These are phyloP conservation scores for Echeveria elegans DNA, from an alignment of 164 flowering plant genomes.

Conservation along the genomic window DNA sequence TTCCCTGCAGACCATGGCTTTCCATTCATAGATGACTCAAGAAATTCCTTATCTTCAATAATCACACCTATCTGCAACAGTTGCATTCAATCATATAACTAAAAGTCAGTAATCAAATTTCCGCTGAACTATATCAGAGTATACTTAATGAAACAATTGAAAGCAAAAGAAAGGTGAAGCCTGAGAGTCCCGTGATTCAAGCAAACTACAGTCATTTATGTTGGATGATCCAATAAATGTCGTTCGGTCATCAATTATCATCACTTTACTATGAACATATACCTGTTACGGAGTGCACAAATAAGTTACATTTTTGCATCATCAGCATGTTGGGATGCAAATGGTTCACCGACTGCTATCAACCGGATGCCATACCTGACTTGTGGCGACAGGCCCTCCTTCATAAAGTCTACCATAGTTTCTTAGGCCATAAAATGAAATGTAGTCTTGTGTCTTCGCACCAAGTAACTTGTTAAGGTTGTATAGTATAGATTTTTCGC, in stretches of 20 bases:
- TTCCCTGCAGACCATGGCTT: slow-evolving; percentile 59
- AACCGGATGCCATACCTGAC: slow-evolving; percentile 59
- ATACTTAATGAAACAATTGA: too few relatives aligned
- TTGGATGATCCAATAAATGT: slow-evolving; percentile 86
- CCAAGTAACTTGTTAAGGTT: slow-evolving; percentile 61
- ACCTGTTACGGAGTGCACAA: slow-evolving; percentile 27
- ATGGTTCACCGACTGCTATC: neutral
- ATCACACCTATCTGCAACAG: slow-evolving; percentile 86
- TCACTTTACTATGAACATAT: slow-evolving; percentile 81
- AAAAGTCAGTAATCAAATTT: too few relatives aligned
- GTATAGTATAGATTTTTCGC: slow-evolving; percentile 56
- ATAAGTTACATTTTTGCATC: neutral
- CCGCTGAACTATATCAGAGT: too few relatives aligned
- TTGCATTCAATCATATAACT: too few relatives aligned
- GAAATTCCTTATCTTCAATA: slow-evolving; percentile 79
- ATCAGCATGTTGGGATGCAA: too few relatives aligned
- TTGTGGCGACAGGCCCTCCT: slow-evolving; percentile 74
- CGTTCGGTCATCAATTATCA: slow-evolving; percentile 77
- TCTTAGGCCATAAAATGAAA: slow-evolving; percentile 88
- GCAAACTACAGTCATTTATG: slow-evolving; percentile 89
- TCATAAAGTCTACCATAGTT: slow-evolving; percentile 69
- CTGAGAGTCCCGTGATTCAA: slow-evolving; percentile 98
- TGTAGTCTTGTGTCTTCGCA: slow-evolving; percentile 67
- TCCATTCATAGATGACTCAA: slow-evolving; percentile 46
- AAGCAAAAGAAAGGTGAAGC: slow-evolving; percentile 23